Percentiles rank a stretch among this genome's conserved stretches.
Conservation (phyloP, 2,329 filamentous ascomycete genomes). For the Teratosphaeria pseudoeucalypti region DNA sequence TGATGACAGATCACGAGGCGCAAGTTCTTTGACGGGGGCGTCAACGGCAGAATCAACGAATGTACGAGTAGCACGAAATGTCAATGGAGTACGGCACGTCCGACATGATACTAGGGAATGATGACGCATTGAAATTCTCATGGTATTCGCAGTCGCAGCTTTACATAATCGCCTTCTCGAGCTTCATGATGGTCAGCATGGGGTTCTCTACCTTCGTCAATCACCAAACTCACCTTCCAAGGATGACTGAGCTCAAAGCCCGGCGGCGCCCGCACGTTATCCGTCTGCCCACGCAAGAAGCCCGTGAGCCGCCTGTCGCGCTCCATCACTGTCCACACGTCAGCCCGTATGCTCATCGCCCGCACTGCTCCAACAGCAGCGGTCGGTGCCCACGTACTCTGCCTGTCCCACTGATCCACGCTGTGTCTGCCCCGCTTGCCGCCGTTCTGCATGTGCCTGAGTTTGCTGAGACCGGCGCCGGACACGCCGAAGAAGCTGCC, state of each 20-base stretch:
- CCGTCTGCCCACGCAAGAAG: conserved; percentile 50
- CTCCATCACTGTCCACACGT: conserved; percentile 49
- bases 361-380: background rate
- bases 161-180: conserved; percentile 14
- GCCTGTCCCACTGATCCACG: conserved; percentile 54
- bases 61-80: background rate
- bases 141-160: background rate
- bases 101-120: background rate
- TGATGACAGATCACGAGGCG: background rate
- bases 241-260: conserved; percentile 59
- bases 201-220: background rate
- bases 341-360: background rate
- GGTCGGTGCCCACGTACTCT: conserved; percentile 29
- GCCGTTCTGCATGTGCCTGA: conserved; percentile 52
- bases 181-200: conserved; percentile 5
- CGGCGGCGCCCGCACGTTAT: conserved; percentile 46
- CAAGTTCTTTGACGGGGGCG: background rate
- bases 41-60: background rate
- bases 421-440: conserved; percentile 51
- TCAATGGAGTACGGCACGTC: background rate
- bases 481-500: conserved; percentile 47
- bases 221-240: conserved; percentile 47
- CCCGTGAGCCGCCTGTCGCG: conserved; percentile 54
- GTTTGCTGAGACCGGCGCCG: conserved; percentile 46
- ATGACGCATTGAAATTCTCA: background rate